Conservation (phyloP, 306 rosid genomes). For the Myrica gale region DNA sequence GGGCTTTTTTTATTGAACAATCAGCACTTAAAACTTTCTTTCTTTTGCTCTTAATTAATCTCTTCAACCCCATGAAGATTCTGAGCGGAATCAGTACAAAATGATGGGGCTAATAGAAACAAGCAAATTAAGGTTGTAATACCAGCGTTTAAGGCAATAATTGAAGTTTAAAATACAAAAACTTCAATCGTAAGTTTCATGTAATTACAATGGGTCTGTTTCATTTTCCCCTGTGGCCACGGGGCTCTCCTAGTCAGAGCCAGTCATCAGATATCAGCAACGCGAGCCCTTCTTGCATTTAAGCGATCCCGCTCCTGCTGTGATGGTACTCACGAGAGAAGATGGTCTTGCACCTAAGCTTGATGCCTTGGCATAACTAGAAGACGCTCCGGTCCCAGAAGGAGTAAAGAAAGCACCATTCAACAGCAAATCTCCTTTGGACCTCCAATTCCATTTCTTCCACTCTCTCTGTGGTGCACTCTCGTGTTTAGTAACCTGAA, state of each 20-base stretch:
- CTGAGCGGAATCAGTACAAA: too few relatives aligned
- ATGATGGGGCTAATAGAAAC: constrained; percentile 15
- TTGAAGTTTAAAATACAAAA: constrained; percentile 31
- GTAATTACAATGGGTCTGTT: constrained; percentile 31
- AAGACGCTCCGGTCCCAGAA: constrained; percentile 76
- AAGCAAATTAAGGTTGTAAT: constrained; percentile 51
- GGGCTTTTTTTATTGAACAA: too few relatives aligned
- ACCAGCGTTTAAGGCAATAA: constrained; percentile 5
- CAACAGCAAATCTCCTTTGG: constrained; percentile 65
- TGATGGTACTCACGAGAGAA: constrained; percentile 54
- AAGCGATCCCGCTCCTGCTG: constrained; percentile 71
- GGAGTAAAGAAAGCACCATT: constrained; percentile 79
- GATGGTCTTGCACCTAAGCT: constrained; percentile 82
- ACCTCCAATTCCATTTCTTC: constrained; percentile 96
- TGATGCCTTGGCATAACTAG: constrained; percentile 78
- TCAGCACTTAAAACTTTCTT: too few relatives aligned
- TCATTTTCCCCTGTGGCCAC: constrained; percentile 7
- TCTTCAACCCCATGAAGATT: too few relatives aligned
- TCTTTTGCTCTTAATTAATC: too few relatives aligned
- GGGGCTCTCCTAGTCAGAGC: not conserved
- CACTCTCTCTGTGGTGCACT: constrained; percentile 47
- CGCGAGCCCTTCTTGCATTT: constrained; percentile 62
- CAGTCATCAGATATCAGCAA: constrained; percentile 57
- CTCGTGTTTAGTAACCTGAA: constrained; percentile 74
- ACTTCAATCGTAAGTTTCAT: constrained; percentile 26